Evolutionary conservation across 2,329 filamentous ascomycete species (phyloP).

Genomic region (Lasiodiplodia citricola): DNA sequence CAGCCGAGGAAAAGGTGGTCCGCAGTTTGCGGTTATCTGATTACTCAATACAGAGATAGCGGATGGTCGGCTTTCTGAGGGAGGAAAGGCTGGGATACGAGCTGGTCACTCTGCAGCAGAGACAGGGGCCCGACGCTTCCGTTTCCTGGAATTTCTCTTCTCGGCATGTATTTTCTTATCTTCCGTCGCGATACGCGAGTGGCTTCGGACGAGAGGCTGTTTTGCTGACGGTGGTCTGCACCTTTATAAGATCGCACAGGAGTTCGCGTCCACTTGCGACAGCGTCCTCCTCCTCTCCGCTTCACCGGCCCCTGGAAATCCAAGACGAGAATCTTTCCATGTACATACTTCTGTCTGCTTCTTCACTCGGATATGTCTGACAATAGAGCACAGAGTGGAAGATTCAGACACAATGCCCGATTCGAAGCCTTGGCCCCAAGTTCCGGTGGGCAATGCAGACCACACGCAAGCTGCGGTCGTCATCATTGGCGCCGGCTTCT

Average conservation of each 20-base stretch:
- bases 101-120: neutral
- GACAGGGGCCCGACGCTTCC: neutral
- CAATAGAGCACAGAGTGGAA: too few relatives aligned
- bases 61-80: neutral
- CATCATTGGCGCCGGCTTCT: conserved; percentile 63
- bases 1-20: neutral
- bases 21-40: neutral
- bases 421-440: conserved; percentile 52
- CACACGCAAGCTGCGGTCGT: conserved; percentile 60
- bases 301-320: neutral
- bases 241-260: neutral
- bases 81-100: neutral
- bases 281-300: neutral
- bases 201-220: neutral
- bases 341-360: neutral
- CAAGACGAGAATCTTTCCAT: neutral
- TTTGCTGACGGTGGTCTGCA: neutral
- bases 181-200: neutral
- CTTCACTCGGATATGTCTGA: neutral
- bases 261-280: neutral
- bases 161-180: neutral
- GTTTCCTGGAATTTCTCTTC: neutral
- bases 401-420: conserved; percentile 40
- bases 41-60: neutral
- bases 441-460: conserved; percentile 55